Percentiles rank a stretch among this genome's conserved stretches.
Conservation (phyloP, 225 moss, liverwort and hornwort species). For the Ulota crispa region DNA sequence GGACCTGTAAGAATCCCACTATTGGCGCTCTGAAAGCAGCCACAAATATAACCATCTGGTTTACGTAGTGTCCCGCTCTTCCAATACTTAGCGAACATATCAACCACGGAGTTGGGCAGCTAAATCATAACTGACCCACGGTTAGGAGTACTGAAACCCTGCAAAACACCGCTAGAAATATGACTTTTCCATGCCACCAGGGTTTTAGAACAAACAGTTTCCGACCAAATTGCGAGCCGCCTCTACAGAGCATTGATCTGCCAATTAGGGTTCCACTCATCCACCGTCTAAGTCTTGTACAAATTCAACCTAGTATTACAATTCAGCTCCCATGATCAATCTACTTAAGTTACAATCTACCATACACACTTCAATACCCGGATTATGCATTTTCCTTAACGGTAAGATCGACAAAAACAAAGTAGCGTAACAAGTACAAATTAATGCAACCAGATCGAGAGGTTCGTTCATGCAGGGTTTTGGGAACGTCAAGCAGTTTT, state of each 20-base stretch:
- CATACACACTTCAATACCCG: neutral
- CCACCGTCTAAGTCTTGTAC: neutral
- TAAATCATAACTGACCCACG: neutral
- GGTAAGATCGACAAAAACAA: too few relatives aligned
- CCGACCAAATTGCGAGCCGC: neutral
- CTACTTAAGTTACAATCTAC: neutral
- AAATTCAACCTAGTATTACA: neutral
- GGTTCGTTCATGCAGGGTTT: too few relatives aligned
- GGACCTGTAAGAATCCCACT: neutral
- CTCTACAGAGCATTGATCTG: neutral
- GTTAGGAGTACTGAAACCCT: neutral
- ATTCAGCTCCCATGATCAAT: neutral
- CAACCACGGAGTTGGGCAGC: neutral
- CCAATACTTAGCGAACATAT: neutral
- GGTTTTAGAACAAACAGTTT: neutral
- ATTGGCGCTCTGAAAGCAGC: neutral
- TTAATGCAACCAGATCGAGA: too few relatives aligned
- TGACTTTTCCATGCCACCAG: neutral
- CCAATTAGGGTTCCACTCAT: neutral
- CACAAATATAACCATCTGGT: neutral
- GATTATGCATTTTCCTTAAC: too few relatives aligned
- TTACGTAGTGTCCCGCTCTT: neutral
- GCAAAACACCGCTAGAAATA: neutral
- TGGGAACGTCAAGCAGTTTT: too few relatives aligned
- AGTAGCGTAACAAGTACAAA: too few relatives aligned